Evolutionary conservation across 2,329 filamentous ascomycete genomes (phyloP), one percentile per base, ranked within the genome.

Genomic region (Aspergillus niger): DNA sequence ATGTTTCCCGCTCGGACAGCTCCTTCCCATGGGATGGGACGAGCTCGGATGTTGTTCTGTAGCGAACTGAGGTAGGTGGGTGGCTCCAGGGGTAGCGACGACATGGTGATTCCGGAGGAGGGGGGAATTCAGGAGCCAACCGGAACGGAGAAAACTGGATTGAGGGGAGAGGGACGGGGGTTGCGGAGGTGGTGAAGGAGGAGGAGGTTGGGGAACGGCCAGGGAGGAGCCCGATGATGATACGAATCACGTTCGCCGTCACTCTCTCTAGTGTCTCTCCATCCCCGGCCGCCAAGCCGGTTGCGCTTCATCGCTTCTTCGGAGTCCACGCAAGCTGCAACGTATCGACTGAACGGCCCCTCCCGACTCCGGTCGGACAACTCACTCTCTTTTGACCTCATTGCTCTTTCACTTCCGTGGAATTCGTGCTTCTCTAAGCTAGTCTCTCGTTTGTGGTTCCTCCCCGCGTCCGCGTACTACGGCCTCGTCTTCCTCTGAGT

Each of bases 1-100:
- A 99, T 91, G 73, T 92, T 95, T 77, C 93, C 92, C 70, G 92
- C 92, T 77, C 95, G 88, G 68, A 96, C 92, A 71, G 94, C 93
- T 71, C 94, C 94, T 79, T 98, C 94, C 95, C 95, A 99, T 60
- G 94, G 93, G 79, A 99, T 97, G 67, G 93, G 93, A 69, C 95
- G 88, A 74, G 91, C 90, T 74, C 95, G 91, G 77, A 98, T 97
- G 83, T 98, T 98, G 86, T 91, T 96, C 82, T 97, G 93, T 69
- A 97, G 85, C 69, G 92, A 94, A 74, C 87, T 85, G 66, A 91
- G 86, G 79, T 97, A 97, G 61, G 91, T 91, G 61, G 93, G 93
- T 69, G 92, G 90, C 76, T 97, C 92, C 77, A 96, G 86, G 76
- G 92, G 94, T 93, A 97, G 97, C 41, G 66, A 75, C 65, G 64